Conservation (phyloP, 192 early-diverging fungal species). For the Coemansia sp. region DNA sequence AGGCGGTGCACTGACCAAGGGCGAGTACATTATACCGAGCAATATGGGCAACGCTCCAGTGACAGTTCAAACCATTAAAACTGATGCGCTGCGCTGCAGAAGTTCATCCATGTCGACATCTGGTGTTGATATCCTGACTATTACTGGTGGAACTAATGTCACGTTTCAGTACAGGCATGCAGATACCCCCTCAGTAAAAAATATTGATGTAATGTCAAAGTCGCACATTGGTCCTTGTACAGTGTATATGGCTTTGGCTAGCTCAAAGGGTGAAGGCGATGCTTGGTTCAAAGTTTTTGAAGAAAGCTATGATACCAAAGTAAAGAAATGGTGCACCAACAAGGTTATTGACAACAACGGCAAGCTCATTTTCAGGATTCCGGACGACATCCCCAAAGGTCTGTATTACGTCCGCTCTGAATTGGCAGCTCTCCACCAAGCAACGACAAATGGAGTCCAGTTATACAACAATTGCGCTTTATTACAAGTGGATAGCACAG, state of each 20-base stretch:
- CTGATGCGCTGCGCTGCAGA: neutral
- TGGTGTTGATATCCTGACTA: neutral
- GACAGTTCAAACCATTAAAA: neutral
- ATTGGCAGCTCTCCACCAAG: conserved; percentile 1
- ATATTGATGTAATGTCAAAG: conserved; percentile 1
- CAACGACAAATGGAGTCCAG: neutral
- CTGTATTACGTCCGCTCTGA: conserved; percentile 5
- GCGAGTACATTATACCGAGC: neutral
- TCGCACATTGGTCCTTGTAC: conserved; percentile 26
- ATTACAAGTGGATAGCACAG: neutral
- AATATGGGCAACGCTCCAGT: conserved; percentile 4
- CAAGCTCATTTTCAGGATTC: conserved; percentile 23
- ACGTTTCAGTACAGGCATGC: conserved; percentile 2
- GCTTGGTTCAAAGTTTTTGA: conserved; percentile 43
- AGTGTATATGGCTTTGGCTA: conserved; percentile 27
- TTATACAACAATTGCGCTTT: conserved; percentile 1
- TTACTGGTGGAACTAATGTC: neutral
- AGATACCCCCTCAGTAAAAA: neutral
- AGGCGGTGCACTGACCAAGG: neutral
- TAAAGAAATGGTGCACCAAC: conserved; percentile 30
- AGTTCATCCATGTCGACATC: conserved; percentile 1
- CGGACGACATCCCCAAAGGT: conserved; percentile 18
- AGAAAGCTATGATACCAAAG: conserved; percentile 19
- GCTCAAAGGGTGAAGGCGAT: conserved; percentile 12
- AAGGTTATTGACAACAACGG: conserved; percentile 27